Evolutionary conservation across 192 early-diverging fungal genomes (phyloP), one percentile per base, ranked within the genome.

Genomic region (Spinellus fusiger): DNA sequence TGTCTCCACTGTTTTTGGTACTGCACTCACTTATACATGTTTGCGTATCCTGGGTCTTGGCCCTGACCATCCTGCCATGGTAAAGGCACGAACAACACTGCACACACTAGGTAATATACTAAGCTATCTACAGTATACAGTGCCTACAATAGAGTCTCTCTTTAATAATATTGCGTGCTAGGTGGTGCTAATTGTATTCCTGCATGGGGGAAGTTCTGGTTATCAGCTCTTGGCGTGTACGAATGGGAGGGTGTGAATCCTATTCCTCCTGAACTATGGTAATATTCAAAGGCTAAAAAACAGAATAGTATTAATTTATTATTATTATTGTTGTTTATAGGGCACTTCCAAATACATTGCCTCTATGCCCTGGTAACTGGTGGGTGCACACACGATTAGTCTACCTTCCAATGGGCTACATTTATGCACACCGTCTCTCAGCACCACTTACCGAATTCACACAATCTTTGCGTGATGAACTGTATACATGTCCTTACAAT

Each of bases 131-230:
- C 18, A 15, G 6, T 5, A 6, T 49, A 49, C 13, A 27, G 1
- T 52, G 23, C 25, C 1, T 47, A 25, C 28, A 10, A 25, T 46
- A n/a, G n/a, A 26, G 6, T 32, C 8, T 28, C 10, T 33, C 12
- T 44, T 1, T 50, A 13, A 49, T 53, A 10, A 22, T 37, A 23
- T 48, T 31, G 4, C 15, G 26, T 35, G 31, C 26, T 46, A n/a
- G 89, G 94, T 47, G 90, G 94, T 35, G 93, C 97, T 16, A 73
- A 76, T 2, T 91, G 86, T 32, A 80, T 84, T 16, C 93, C 97
- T 38, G 84, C 94, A 25, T 99, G 97, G 97, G 97, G 95, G 20
- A 99, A 99, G 71, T 97, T 99, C 72, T 99, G 97, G 97, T 86
- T 99, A 9, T 69, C 89, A 18, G 80, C 87, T 22, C 76, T 99